Conservation (phyloP, 2,329 filamentous ascomycete genomes). For the Coniella vitis region DNA sequence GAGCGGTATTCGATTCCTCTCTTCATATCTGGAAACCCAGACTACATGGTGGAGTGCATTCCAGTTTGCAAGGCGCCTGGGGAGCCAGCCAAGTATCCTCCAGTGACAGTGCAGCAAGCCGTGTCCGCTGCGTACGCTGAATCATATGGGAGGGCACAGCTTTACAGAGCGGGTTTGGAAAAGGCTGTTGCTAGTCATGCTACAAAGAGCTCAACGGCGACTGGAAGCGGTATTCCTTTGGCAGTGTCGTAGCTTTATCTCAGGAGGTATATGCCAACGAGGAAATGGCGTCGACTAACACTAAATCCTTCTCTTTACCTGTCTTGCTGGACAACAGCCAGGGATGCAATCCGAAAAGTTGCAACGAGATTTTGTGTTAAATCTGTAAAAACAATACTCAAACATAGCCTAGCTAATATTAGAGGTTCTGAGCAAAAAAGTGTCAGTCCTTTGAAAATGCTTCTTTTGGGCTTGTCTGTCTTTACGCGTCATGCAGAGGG, state of each 20-base stretch:
- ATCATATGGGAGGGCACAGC: constrained; percentile 25
- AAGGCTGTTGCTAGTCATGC: constrained; percentile 6
- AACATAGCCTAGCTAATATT: too few relatives aligned
- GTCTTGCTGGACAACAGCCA: too few relatives aligned
- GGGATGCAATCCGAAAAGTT: too few relatives aligned
- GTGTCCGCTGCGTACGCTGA: constrained; percentile 28
- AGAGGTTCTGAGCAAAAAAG: too few relatives aligned
- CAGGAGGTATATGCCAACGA: too few relatives aligned
- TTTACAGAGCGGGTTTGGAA: constrained; percentile 26
- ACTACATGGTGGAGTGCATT: constrained; percentile 30
- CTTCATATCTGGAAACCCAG: constrained; percentile 45
- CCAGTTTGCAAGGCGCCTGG: constrained; percentile 23
- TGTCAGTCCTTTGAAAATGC: too few relatives aligned
- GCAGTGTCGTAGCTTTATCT: constrained; percentile 26
- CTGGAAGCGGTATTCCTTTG: not conserved
- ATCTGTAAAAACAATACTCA: not conserved
- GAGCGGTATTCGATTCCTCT: constrained; percentile 47
- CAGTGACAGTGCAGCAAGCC: constrained; percentile 27
- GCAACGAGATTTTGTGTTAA: too few relatives aligned
- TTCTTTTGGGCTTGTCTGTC: too few relatives aligned
- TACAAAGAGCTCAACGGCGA: not conserved
- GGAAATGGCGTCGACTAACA: too few relatives aligned
- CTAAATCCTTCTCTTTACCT: too few relatives aligned
- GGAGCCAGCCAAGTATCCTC: constrained; percentile 24
- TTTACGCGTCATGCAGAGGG: too few relatives aligned